Evolutionary conservation across 2,329 filamentous ascomycete genomes (phyloP), one percentile per base, ranked within the genome.

Genomic region (Podosphaera fusca): DNA sequence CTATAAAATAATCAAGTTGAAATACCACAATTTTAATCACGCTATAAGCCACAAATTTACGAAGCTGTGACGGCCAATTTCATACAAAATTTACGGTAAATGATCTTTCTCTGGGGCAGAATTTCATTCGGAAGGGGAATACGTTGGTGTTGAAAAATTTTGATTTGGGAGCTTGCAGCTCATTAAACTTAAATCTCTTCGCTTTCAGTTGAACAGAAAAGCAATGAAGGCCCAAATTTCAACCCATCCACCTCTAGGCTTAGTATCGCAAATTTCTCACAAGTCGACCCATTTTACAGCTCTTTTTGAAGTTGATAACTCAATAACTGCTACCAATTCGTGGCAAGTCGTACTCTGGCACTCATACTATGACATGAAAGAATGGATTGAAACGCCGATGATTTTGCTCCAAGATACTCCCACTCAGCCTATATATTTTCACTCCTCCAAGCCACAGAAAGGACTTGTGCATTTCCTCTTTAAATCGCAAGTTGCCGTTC

Each of bases 301-400:
- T 5, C 69, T 89, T 10, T 73, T 94, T 36, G 81, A 89, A 62
- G 78, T 82, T 47, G 77, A 78, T 21, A 21, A 21, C 21, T 21
- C 46, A 69, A 67, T 30, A 72, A 72, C 40, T 75, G 72, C 73
- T 6, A 70, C 76, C 14, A 72, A 79, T 59, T 64, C 73, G 29
- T 92, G 85, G 82, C 77, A 92, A 63, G 77, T 87, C 36, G 78
- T 78, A 14, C 69, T 94, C 6, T 94, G 87, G 86, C 79, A 86
- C 58, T 75, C 74, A 6, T 6, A 38, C 5, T 6, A 38, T 60
- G 81, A 61, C 12, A 76, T 77, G 55, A 67, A 70, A 33, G 72
- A 73, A 61, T 73, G 76, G 80, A 59, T 70, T 69, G 71, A 89
- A 73, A 77, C 71, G 21, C 57, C 59, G 0, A 63, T 79, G 35